phyloP scores from a whole-genome alignment of 73 alveolate genomes.

The Paraurostyla sp. region DNA sequence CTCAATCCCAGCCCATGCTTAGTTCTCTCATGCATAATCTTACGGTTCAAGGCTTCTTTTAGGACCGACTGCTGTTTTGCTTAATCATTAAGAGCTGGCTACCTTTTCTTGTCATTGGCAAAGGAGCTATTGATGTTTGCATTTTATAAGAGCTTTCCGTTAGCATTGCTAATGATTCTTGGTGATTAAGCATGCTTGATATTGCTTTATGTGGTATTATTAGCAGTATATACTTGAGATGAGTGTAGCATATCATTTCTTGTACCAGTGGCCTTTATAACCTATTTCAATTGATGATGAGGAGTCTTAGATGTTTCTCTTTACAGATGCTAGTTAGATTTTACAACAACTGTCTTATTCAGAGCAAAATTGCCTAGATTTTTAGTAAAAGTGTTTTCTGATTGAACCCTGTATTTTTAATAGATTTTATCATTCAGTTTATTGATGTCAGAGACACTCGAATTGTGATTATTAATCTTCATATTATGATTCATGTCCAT shows the following conservation, averaged over 20 bases:
- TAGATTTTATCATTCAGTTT: not conserved
- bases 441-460: not conserved
- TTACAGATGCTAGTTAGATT: not conserved
- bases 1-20: not conserved
- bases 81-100: too few species aligned
- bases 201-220: not conserved
- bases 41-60: conserved; percentile 24
- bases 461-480: too few species aligned
- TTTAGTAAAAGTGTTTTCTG: conserved; percentile 40
- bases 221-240: not conserved
- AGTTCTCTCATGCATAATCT: not conserved
- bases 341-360: conserved; percentile 16
- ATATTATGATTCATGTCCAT: too few species aligned
- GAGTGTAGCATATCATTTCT: not conserved
- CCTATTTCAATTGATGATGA: not conserved
- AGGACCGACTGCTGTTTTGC: not conserved
- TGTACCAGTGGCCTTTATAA: not conserved
- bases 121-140: too few species aligned
- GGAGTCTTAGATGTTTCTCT: not conserved
- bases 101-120: too few species aligned
- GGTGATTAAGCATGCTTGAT: not conserved
- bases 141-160: too few species aligned
- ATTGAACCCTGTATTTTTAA: not conserved
- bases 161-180: too few species aligned
- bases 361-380: not conserved